Base-by-base conservation (phyloP, 2,329 filamentous ascomycete genomes). In the Cladosporium sphaerospermum region DNA sequence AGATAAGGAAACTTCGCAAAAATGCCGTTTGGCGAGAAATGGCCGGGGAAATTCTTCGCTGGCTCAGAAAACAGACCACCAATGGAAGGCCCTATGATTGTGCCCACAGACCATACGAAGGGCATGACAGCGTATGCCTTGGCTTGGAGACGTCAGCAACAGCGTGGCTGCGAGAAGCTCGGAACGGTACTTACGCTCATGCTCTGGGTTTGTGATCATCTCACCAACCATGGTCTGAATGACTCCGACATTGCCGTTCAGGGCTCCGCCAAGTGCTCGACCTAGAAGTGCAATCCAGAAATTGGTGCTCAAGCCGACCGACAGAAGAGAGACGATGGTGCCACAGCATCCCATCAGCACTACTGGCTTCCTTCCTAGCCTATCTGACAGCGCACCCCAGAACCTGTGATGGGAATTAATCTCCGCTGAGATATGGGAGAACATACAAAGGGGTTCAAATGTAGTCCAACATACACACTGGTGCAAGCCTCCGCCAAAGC, bases 121-220 rank as follows among this genome's bases (percentile, higher is more conserved):
- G 91, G 91, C 89, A 96, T 95, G 42, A 96, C 82, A 2, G 89
- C 84, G 68, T 91, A 96, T 28, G 91, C 91, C 57, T 86, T 83
- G 54, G 89, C 48, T 51, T 10, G 14, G 4, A 23, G 8, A 8
- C 14, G n/a, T 86, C 89, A 62, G 33, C 49, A 39, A 44, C 11
- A 9, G n/a, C 13, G 4, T 9, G 9, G 6, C 34, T 4, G 8
- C 16, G 42, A 32, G 54, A 80, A 84, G 76, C 72, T 89, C 85
- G 3, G 19, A 18, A n/a, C 10, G 4, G 9, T n/a, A 43, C 48
- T 44, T 16, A 51, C 48, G 89, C 72, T 95, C 89, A 71, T 95
- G 88, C 63, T 91, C 86, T 11, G 88, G 89, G 54, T 85, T 88
- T 33, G 80, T 87, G 48, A 95, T 87, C 53, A 96, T 70, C 69